Percentiles rank a stretch among this genome's conserved stretches.
Evolutionary conservation across 805 yeast species (phyloP).

Genomic region (Schwanniomyces occidentalis): DNA sequence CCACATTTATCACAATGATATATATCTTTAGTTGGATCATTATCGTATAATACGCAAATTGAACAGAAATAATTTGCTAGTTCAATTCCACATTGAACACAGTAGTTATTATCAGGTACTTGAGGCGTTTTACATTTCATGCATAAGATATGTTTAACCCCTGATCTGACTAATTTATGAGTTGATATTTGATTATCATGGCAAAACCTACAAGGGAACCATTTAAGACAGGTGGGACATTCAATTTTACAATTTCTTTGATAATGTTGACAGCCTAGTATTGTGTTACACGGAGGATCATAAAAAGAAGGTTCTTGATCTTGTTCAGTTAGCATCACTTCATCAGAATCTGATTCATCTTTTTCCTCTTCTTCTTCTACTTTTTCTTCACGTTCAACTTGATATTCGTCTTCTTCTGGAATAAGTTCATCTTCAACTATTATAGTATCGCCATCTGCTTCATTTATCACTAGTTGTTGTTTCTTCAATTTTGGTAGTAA

Average conservation of each 20-base stretch:
- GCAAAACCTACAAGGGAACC: constrained; percentile 84
- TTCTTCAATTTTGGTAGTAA: constrained; percentile 12
- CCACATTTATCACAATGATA: constrained; percentile 94
- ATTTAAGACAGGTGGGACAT: constrained; percentile 70
- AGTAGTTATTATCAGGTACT: constrained; percentile 62
- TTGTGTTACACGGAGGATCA: constrained; percentile 37
- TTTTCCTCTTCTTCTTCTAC: constrained; percentile 6
- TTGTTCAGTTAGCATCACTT: constrained; percentile 46
- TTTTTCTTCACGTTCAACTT: constrained; percentile 2
- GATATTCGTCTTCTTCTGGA: background rate
- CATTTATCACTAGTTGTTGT: constrained; percentile 18
- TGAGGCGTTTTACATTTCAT: constrained; percentile 80
- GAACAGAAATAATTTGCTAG: constrained; percentile 78
- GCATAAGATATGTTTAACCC: constrained; percentile 72
- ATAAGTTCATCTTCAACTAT: constrained; percentile 4
- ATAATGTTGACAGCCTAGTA: constrained; percentile 81
- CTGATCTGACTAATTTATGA: constrained; percentile 52
- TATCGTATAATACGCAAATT: constrained; percentile 79
- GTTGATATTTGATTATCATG: constrained; percentile 61
- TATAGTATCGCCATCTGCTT: background rate
- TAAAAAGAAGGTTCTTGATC: constrained; percentile 53
- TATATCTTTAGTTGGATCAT: constrained; percentile 73
- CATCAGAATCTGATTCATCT: constrained; percentile 22
- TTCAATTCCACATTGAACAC: constrained; percentile 64
- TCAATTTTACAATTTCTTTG: constrained; percentile 80